Percentiles rank a stretch among this genome's conserved stretches.
Evolutionary conservation across 495 filamentous ascomycete genomes (phyloP).

Genomic region (Talaromyces thailandensis): DNA sequence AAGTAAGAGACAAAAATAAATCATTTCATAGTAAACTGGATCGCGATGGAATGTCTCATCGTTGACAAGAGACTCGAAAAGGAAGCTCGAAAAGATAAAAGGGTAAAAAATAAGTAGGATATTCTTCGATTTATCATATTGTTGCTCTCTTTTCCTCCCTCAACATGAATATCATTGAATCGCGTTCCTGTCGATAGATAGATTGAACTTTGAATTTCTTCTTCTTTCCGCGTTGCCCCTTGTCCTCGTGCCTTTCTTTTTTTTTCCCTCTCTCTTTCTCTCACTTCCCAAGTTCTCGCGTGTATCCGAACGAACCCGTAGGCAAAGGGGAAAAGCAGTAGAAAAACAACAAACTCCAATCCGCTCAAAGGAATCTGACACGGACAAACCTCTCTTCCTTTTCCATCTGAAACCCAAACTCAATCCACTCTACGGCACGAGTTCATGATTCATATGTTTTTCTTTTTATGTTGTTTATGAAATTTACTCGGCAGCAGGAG

Average conservation of each 20-base stretch:
- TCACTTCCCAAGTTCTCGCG: constrained; percentile 15
- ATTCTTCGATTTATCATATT: constrained; percentile 4
- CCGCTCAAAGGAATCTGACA: constrained; percentile 2
- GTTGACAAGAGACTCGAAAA: neutral
- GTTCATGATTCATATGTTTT: constrained; percentile 26
- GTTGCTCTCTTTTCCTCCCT: constrained; percentile 11
- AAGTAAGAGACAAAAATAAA: neutral
- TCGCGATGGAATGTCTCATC: neutral
- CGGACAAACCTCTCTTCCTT: constrained; percentile 3
- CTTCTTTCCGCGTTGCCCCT: neutral
- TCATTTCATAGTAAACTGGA: neutral
- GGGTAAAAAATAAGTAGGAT: neutral
- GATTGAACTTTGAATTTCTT: constrained; percentile 3
- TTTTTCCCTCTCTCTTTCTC: constrained; percentile 9
- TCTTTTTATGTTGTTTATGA: constrained; percentile 13
- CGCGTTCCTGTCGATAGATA: constrained; percentile 6
- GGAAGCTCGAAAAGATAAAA: neutral
- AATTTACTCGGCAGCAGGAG: constrained; percentile 43
- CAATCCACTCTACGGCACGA: constrained; percentile 24
- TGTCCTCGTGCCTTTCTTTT: constrained; percentile 2
- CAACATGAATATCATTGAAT: neutral
- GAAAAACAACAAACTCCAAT: constrained; percentile 4
- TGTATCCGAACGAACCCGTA: constrained; percentile 9
- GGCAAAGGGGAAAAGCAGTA: constrained; percentile 1
- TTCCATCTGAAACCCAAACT: constrained; percentile 2